Base-by-base conservation (phyloP, 768 basidiomycete species). In the Kwoniella botswanensis region DNA sequence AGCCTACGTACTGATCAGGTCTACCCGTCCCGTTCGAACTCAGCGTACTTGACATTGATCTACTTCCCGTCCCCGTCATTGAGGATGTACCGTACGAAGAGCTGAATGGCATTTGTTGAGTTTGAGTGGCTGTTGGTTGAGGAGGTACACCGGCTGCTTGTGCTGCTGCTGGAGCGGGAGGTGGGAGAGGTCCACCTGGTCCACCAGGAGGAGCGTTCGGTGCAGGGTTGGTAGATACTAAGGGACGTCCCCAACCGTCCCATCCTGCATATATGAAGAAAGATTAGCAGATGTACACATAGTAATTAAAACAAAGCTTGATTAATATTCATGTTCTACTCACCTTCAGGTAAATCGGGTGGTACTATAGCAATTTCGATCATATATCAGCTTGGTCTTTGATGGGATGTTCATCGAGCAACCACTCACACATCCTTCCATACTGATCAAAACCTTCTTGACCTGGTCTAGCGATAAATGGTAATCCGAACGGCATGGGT, bases 391-490 rank as follows among this genome's bases (percentile, higher is more conserved):
- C 13, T 29, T 5, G 15, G 6, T 35, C 35, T 6, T 42, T 64
- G 24, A 41, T 10, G 44, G 44, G 26, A 1, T 4, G 63, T 10
- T 41, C 42, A 41, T 9, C 21, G 22, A 29, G 1, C n/a, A n/a
- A 7, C 42, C 22, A 76, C 79, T 70, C 64, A 81, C 79, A 64
- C 74, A 78, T 76, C 22, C 79, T 72, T 3, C 79, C 79, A 68
- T 81, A 81, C 53, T 71, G 70, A 53, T 81, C 79, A 63, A 81
- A 81, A 1, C 79, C 79, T 69, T 81, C 79, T 68, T 81, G 79
- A 43, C 79, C 79, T 13, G 79, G 79, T 72, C 79, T 44, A 57
- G 79, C 79, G 62, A 81, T 77, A 59, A 81, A 81, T 1, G 79
- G 78, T n/a, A 81, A 61, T 15, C 79, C 79, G 53, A 67, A 67